Conservation (phyloP, 192 early-diverging fungal species). For the Backusella sp. region DNA sequence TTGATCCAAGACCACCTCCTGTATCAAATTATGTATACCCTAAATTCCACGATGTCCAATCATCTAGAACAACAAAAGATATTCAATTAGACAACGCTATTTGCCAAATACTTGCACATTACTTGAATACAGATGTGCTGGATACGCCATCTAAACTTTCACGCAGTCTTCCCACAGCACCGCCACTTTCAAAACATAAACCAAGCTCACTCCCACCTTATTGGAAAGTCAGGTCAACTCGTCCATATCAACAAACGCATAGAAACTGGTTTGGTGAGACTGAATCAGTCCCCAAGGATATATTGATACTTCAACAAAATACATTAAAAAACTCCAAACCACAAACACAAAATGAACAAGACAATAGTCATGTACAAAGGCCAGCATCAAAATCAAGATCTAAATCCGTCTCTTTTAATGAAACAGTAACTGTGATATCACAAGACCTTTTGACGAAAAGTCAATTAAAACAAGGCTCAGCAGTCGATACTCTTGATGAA, state of each 20-base stretch:
- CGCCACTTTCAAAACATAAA: background rate
- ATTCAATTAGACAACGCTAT: conserved; percentile 8
- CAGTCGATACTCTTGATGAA: background rate
- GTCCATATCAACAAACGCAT: background rate
- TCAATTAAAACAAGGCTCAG: conserved; percentile 4
- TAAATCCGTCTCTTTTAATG: conserved; percentile 21
- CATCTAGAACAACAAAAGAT: conserved; percentile 10
- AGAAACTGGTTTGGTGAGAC: conserved; percentile 2
- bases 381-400: background rate
- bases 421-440: conserved; percentile 10
- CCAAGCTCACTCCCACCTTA: background rate
- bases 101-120: conserved; percentile 5
- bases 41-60: conserved; percentile 5
- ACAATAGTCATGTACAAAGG: background rate
- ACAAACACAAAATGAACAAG: background rate
- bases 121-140: background rate
- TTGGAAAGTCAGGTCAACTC: background rate
- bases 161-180: background rate
- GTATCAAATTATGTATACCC: conserved; percentile 15
- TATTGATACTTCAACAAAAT: background rate
- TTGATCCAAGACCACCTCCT: conserved; percentile 9
- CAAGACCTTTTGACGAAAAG: background rate
- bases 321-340: background rate
- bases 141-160: background rate
- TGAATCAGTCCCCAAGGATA: background rate